These are phyloP conservation scores for Cryptococcus deneoformans DNA, from an alignment of 1,284 basidiomycete species.

Conservation along the genomic window DNA sequence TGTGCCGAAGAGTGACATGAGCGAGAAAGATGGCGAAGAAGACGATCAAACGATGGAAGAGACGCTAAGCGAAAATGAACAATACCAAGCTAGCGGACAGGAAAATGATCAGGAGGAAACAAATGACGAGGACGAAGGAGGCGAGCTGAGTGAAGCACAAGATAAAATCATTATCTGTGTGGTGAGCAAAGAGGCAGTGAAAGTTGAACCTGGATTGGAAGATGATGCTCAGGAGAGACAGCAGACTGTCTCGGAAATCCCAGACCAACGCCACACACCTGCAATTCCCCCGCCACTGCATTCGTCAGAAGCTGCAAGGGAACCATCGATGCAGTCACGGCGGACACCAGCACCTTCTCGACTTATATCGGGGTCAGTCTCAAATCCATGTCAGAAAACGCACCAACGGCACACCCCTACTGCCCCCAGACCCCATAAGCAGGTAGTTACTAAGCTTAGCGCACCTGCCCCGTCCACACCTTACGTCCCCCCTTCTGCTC, in stretches of 20 bases:
- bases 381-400: not conserved
- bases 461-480: not conserved
- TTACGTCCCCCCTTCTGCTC: not conserved
- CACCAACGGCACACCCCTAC: not conserved
- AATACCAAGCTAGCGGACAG: no score
- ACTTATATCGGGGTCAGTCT: not conserved
- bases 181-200: constrained; percentile 27
- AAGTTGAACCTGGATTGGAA: constrained; percentile 33
- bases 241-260: not conserved
- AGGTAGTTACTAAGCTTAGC: not conserved
- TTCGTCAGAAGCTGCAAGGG: no score
- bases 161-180: constrained; percentile 33
- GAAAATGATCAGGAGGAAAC: not conserved
- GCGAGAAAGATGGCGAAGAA: constrained; percentile 1
- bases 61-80: no score
- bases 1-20: constrained; percentile 8
- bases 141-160: constrained; percentile 1
- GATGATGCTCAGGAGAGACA: not conserved
- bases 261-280: not conserved
- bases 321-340: no score
- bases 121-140: constrained; percentile 1
- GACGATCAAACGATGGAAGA: no score
- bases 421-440: not conserved
- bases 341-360: no score
- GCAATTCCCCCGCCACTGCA: no score